Percentiles rank a stretch among this genome's conserved stretches.
These are phyloP conservation scores for Halenospora varia DNA, from an alignment of 495 filamentous ascomycete genomes.

Conservation along the genomic window DNA sequence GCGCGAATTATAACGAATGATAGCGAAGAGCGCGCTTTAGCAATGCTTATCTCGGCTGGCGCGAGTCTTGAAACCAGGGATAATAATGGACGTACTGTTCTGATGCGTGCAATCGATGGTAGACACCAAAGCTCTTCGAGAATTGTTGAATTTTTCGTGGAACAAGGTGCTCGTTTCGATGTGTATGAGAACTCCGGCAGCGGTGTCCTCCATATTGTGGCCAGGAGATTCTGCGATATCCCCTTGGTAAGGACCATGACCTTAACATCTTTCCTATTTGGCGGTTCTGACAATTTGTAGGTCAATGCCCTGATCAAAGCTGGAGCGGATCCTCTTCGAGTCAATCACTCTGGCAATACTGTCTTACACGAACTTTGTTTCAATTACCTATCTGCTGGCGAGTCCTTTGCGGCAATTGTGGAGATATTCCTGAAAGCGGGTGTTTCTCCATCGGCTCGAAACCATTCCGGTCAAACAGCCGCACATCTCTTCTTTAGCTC, in stretches of 20 bases:
- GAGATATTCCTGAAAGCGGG: conserved; percentile 3
- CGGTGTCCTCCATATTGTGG: neutral
- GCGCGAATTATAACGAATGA: neutral
- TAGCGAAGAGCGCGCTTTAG: neutral
- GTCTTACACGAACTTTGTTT: neutral
- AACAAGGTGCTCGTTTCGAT: neutral
- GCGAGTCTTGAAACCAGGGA: conserved; percentile 24
- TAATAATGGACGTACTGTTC: conserved; percentile 11
- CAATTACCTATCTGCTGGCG: neutral
- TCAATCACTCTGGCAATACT: neutral
- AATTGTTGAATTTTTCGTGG: neutral
- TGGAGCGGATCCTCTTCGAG: neutral
- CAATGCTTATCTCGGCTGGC: conserved; percentile 10
- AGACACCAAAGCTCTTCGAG: neutral
- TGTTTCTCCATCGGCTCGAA: conserved; percentile 13
- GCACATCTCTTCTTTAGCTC: conserved; percentile 22
- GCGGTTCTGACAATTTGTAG: neutral
- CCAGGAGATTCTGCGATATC: neutral
- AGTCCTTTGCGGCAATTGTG: neutral
- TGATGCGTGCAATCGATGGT: neutral
- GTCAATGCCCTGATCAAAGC: neutral
- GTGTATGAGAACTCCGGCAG: neutral
- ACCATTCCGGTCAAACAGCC: conserved; percentile 25
- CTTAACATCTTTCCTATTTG: neutral
- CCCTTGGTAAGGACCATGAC: neutral